Evolutionary conservation across 345 rosid genomes (phyloP), one percentile per base, ranked within the genome.

Genomic region (Durio zibethinus): DNA sequence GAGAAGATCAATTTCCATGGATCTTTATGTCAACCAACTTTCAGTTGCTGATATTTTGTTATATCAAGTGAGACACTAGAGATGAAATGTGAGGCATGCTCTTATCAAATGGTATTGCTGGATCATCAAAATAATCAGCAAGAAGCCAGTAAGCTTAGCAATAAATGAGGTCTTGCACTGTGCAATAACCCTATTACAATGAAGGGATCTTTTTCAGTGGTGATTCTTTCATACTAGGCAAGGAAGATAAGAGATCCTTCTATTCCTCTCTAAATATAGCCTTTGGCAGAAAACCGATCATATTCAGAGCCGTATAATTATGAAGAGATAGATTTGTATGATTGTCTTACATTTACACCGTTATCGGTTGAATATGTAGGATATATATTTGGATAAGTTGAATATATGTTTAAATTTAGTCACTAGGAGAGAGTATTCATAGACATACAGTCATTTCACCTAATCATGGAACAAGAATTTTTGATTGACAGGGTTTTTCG

Each of bases 1-100:
- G n/a, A 79, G 89, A 48, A 85, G 93, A 70, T 85, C 89, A 21
- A 52, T 86, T 77, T 89, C 87, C 53, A 89, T 91, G 89, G 88
- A 91, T 88, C 89, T 86, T 84, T 72, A 10, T 20, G 45, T 61
- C 47, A 62, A 29, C 27, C 73, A 45, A 25, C 5, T 80, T 65
- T 82, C 87, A 0, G 85, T 85, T 14, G 86, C 90, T 14, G 90
- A 88, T 63, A 79, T 85, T 50, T 20, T 88, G 72, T 74, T 25
- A 82, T 57, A 77, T 14, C 83, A 77, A 65, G 85, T 75, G 40
- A 27, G 74, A 42, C 73, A 48, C 2, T 52, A 40, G 2, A 62
- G 82, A 47, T 25, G 76, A 85, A 73, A n/a, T n/a, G n/a, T n/a
- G n/a, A n/a, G n/a, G n/a, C n/a, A n/a, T n/a, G 12, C 14, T 50